Percentiles rank a stretch among this genome's conserved stretches.
phyloP scores from a whole-genome alignment of 768 basidiomycete species.

The Russula lepida region DNA sequence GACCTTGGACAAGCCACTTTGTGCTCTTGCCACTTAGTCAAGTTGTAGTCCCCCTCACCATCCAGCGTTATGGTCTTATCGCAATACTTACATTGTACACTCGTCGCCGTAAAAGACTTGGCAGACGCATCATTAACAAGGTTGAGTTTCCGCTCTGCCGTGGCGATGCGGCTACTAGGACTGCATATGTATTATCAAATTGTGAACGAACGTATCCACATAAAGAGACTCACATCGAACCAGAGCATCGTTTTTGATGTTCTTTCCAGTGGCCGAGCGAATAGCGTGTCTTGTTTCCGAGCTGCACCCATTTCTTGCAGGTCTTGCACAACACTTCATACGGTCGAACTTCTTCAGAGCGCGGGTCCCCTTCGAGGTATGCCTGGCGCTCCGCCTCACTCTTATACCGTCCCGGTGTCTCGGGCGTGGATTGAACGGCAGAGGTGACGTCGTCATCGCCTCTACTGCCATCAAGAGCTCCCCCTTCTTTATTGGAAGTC shows the following conservation, averaged over 20 bases:
- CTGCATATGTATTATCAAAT: conserved; percentile 25
- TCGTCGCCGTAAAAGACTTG: conserved; percentile 36
- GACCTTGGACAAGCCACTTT: conserved; percentile 43
- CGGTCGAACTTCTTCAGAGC: conserved; percentile 41
- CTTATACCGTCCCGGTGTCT: conserved; percentile 20
- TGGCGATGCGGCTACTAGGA: conserved; percentile 51
- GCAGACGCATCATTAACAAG: conserved; percentile 60
- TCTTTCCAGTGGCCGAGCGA: conserved; percentile 42
- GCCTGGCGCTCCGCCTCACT: conserved; percentile 42
- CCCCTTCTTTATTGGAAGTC: conserved; percentile 4
- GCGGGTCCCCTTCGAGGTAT: conserved; percentile 45
- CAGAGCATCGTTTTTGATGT: conserved; percentile 43
- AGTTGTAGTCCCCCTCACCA: conserved; percentile 49
- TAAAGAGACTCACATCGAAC: conserved; percentile 31
- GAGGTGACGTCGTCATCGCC: conserved; percentile 25
- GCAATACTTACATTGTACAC: conserved; percentile 48
- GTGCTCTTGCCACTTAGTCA: conserved; percentile 55
- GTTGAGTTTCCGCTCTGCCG: conserved; percentile 51
- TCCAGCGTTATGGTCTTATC: conserved; percentile 36
- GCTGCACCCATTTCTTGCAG: conserved; percentile 56
- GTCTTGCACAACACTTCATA: conserved; percentile 48
- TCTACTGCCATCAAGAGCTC: conserved; percentile 18
- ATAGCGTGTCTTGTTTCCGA: conserved; percentile 36
- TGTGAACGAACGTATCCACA: conserved; percentile 15
- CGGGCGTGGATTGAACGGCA: conserved; percentile 25